These are phyloP conservation scores for Colletotrichum kahawae DNA, from an alignment of 2,329 filamentous ascomycete genomes.

Conservation along the genomic window DNA sequence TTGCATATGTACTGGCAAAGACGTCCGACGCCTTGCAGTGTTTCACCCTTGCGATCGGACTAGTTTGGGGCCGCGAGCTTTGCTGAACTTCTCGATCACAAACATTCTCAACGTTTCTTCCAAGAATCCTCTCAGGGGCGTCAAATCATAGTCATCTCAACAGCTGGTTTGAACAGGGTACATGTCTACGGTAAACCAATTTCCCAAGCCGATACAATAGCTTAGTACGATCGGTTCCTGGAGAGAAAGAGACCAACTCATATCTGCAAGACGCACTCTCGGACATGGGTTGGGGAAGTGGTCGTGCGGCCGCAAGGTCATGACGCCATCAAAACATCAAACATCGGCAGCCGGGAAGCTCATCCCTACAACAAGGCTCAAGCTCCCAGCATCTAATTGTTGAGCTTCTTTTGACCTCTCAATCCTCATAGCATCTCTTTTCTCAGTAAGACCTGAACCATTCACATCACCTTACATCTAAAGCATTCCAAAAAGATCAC, in stretches of 20 bases:
- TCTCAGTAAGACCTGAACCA: too few relatives aligned
- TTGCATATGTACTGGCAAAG: neutral
- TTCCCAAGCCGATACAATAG: rapidly evolving
- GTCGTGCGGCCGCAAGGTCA: neutral
- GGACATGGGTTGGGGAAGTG: slow-evolving; percentile 17
- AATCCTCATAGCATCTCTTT: neutral
- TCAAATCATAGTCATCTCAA: neutral
- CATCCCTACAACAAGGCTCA: neutral
- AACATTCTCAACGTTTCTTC: rapidly evolving
- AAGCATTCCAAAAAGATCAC: neutral
- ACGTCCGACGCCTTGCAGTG: neutral
- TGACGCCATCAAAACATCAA: slow-evolving; percentile 1
- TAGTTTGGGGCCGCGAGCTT: neutral
- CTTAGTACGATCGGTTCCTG: rapidly evolving
- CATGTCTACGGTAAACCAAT: rapidly evolving
- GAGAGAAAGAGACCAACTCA: neutral
- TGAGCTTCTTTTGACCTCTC: neutral
- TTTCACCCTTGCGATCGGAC: neutral
- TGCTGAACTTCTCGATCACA: neutral
- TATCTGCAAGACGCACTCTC: neutral
- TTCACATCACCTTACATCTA: neutral
- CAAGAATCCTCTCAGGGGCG: rapidly evolving
- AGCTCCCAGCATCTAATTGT: neutral
- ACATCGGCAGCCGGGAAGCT: neutral
- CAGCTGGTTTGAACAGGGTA: neutral